Evolutionary conservation across 805 yeast species (phyloP).

Genomic region (Candida vartiovaarae): DNA sequence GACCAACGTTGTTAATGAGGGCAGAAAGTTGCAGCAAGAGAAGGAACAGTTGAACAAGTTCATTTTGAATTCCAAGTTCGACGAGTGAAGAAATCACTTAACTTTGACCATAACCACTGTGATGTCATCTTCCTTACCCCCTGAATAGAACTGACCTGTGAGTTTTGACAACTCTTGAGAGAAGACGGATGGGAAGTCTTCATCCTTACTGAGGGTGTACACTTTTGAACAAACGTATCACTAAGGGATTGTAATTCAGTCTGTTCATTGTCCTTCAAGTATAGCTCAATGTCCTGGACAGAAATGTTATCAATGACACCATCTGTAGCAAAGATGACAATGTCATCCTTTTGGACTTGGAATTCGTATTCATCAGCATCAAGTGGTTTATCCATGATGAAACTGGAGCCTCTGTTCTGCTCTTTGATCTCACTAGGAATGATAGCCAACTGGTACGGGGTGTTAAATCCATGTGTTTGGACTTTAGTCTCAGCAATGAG

Average conservation of each 20-base stretch:
- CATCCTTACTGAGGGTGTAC: conserved; percentile 61
- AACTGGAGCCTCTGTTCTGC: conserved; percentile 43
- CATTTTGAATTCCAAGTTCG: conserved; percentile 35
- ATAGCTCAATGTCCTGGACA: conserved; percentile 62
- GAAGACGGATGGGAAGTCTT: conserved; percentile 74
- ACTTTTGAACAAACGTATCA: conserved; percentile 56
- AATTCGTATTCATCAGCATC: conserved; percentile 63
- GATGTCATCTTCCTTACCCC: conserved; percentile 95
- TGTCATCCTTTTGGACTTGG: conserved; percentile 62
- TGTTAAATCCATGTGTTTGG: conserved; percentile 84
- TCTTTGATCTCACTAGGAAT: conserved; percentile 58
- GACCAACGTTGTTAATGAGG: conserved; percentile 42
- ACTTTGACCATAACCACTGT: conserved; percentile 66
- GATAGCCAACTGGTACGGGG: conserved; percentile 86
- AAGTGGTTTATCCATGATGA: conserved; percentile 63
- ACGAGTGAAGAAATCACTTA: conserved; percentile 9
- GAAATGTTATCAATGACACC: conserved; percentile 87
- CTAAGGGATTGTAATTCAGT: conserved; percentile 41
- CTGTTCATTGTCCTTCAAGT: conserved; percentile 44
- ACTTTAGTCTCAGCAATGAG: conserved; percentile 61
- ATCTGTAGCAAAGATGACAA: conserved; percentile 84
- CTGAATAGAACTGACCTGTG: conserved; percentile 64
- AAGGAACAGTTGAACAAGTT: conserved; percentile 50
- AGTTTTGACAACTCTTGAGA: conserved; percentile 66
- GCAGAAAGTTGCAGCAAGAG: conserved; percentile 43